Evolutionary conservation across 768 basidiomycete species (phyloP), one percentile per base, ranked within the genome.

Genomic region (Mycena pura): DNA sequence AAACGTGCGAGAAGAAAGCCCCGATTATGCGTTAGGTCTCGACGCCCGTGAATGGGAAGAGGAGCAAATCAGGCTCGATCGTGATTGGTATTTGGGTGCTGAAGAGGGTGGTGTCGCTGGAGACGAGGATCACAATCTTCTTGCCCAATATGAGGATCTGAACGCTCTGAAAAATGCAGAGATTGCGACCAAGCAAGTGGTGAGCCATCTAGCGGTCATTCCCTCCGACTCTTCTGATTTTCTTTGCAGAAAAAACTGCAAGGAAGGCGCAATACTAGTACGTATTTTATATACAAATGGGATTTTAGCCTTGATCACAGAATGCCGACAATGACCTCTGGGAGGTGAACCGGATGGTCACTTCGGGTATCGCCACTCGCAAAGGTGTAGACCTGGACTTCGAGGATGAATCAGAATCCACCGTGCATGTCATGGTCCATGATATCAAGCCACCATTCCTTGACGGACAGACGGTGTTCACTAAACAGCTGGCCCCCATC

Each of bases 261-360:
- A 83, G 90, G 57, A 96, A 99, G 75, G 96, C 96, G 0, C 96
- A 98, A 87, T 97, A n/a, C n/a, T n/a, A n/a, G n/a, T n/a, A 95
- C 73, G 94, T 95, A 68, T 68, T 91, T 79, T 5, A 1, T 4
- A 39, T 49, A 15, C 17, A 3, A 17, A 32, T 41, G 32, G 53
- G 15, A 28, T 15, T 40, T 34, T 9, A 25, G 19, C 46, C 36
- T n/a, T n/a, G n/a, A 2, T 40, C 60, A 5, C 70, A 96, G 93
- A 98, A 99, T 69, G 94, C 94, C 22, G 97, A 99, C 74, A 99
- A 97, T 69, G 97, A 99, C 69, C 79, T 96, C 11, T 99, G 97
- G 97, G 97, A 99, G 79, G 92, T 92, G 8, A 99, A 99, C 71
- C 92, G 96, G 70, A 96, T 99, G 91, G 81, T 94, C 10, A 94